These are phyloP conservation scores for Anthracocystis setariae DNA, from an alignment of 1,284 basidiomycete genomes.

Conservation along the genomic window DNA sequence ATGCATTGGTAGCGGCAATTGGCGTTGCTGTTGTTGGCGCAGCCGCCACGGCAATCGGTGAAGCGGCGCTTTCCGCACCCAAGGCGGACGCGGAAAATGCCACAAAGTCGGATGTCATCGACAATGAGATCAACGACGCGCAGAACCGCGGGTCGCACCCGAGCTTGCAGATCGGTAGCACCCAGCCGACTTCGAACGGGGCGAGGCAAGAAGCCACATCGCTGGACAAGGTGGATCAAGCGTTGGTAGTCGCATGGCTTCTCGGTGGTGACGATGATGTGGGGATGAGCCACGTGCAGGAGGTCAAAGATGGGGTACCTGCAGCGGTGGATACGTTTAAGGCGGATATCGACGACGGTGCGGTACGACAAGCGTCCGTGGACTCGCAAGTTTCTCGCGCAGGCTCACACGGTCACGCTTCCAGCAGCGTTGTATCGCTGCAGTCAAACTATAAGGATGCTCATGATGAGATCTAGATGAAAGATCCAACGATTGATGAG, in stretches of 20 bases:
- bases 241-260: slow-evolving; percentile 54
- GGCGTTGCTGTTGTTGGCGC: not conserved
- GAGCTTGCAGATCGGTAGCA: not conserved
- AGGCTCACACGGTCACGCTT: slow-evolving; percentile 8
- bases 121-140: not conserved
- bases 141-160: slow-evolving; percentile 5
- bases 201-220: slow-evolving; percentile 12
- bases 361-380: slow-evolving; percentile 1
- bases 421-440: slow-evolving; percentile 42
- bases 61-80: not conserved
- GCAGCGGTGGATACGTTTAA: not conserved
- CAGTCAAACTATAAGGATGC: slow-evolving; percentile 51
- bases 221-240: slow-evolving; percentile 30
- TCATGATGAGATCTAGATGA: slow-evolving; percentile 11
- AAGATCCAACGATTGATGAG: not conserved
- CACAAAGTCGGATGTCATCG: slow-evolving; percentile 1
- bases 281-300: not conserved
- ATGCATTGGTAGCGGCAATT: slow-evolving; percentile 6
- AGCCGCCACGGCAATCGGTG: slow-evolving; percentile 4
- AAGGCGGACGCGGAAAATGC: not conserved
- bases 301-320: slow-evolving; percentile 3
- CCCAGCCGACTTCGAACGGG: slow-evolving; percentile 1
- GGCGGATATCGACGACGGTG: slow-evolving; percentile 3
- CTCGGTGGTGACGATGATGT: slow-evolving; percentile 49
- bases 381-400: slow-evolving; percentile 16